Conservation (phyloP, 768 basidiomycete species). For the Cystofilobasidium capitatum region DNA sequence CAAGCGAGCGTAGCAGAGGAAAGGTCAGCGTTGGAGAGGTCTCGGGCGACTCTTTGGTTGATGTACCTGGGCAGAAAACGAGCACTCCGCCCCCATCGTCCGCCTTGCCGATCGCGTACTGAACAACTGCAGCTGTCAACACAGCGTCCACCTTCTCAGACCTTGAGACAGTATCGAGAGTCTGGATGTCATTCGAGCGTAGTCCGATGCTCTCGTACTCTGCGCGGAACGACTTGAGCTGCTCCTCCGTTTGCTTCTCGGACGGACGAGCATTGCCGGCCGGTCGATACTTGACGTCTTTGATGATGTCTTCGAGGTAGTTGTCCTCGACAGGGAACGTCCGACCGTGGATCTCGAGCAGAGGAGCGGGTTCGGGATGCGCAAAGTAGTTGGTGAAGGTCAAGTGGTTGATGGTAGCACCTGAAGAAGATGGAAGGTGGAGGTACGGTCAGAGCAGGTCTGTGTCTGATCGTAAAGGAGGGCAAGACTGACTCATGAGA, state of each 20-base stretch:
- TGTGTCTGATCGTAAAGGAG: neutral
- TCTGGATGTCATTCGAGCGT: slow-evolving; percentile 46
- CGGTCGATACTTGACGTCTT: slow-evolving; percentile 51
- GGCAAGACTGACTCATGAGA: slow-evolving; percentile 38
- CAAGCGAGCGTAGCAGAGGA: slow-evolving; percentile 32
- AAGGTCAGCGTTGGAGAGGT: neutral
- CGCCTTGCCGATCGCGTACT: slow-evolving; percentile 38
- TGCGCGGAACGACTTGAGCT: slow-evolving; percentile 46
- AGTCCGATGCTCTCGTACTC: slow-evolving; percentile 51
- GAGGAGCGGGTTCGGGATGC: slow-evolving; percentile 53
- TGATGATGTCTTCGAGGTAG: slow-evolving; percentile 72
- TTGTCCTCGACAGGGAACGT: slow-evolving; percentile 63
- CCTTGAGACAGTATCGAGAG: slow-evolving; percentile 54
- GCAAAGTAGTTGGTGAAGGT: slow-evolving; percentile 71
- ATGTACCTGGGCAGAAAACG: slow-evolving; percentile 48
- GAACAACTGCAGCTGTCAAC: slow-evolving; percentile 59
- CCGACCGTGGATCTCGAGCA: slow-evolving; percentile 73
- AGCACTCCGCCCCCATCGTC: slow-evolving; percentile 55
- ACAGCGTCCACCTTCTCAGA: slow-evolving; percentile 64
- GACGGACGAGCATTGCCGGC: slow-evolving; percentile 18
- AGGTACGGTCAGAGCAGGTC: slow-evolving; percentile 43
- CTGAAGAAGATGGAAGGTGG: neutral
- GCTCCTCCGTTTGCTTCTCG: slow-evolving; percentile 46
- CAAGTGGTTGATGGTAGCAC: slow-evolving; percentile 82
- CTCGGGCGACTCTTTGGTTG: neutral